phyloP scores from a whole-genome alignment of 2,329 filamentous ascomycete genomes.

The Monilinia laxa region DNA sequence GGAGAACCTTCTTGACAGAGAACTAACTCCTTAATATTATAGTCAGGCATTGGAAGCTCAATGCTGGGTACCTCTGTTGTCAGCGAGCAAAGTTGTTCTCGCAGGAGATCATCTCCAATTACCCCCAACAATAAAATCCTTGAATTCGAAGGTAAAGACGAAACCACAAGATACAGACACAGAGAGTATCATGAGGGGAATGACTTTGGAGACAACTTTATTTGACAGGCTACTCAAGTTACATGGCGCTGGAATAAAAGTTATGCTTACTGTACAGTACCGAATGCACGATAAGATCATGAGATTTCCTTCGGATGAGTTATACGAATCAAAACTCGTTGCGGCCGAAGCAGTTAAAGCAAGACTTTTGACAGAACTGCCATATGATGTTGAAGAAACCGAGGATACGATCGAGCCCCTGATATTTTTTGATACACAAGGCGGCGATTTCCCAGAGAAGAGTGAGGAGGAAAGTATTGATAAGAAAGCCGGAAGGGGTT shows the following conservation, averaged over 20 bases:
- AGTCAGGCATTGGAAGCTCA: conserved; percentile 91
- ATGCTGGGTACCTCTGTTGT: conserved; percentile 88
- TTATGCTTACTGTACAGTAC: conserved; percentile 96
- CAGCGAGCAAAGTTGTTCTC: conserved; percentile 79
- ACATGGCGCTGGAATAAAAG: conserved; percentile 81
- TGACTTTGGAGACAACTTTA: conserved; percentile 80
- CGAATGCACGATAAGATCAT: conserved; percentile 97
- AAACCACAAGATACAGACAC: conserved; percentile 42
- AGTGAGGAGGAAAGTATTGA: conserved; percentile 67
- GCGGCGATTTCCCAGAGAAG: conserved; percentile 84
- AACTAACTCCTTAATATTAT: neutral
- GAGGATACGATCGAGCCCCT: conserved; percentile 88
- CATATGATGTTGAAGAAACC: conserved; percentile 72
- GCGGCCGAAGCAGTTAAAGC: conserved; percentile 77
- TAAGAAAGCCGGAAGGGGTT: conserved; percentile 49
- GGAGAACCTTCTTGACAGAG: neutral
- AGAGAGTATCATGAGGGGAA: conserved; percentile 48
- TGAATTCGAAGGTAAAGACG: conserved; percentile 51
- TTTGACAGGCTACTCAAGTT: conserved; percentile 85
- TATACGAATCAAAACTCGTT: conserved; percentile 80
- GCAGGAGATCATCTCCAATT: conserved; percentile 94
- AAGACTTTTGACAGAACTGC: conserved; percentile 73
- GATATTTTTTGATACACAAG: conserved; percentile 95
- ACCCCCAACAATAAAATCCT: conserved; percentile 89
- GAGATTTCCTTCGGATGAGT: conserved; percentile 84